Evolutionary conservation across 495 filamentous ascomycete genomes (phyloP).

Genomic region (Xylaria acuta): DNA sequence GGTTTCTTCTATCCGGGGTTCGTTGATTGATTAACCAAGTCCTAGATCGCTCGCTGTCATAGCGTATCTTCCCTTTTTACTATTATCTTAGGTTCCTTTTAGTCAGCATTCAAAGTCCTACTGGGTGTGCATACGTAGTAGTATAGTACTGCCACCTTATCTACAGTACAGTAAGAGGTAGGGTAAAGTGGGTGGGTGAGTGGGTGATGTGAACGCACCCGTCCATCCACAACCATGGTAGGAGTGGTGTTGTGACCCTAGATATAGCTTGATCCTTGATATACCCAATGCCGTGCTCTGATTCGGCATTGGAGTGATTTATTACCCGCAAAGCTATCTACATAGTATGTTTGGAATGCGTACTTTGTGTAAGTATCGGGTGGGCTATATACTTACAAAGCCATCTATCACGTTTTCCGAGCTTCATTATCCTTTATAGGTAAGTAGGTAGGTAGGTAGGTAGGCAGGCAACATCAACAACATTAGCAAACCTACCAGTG

Average conservation of each 20-base stretch:
- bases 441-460: too few species aligned
- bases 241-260: neutral
- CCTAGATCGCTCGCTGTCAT: neutral
- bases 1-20: neutral
- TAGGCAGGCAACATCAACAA: too few species aligned
- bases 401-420: neutral
- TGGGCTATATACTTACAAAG: neutral
- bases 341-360: neutral
- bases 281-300: neutral
- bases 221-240: neutral
- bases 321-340: neutral
- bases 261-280: conserved; percentile 5
- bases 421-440: neutral
- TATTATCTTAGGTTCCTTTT: neutral
- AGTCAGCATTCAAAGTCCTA: neutral
- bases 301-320: neutral
- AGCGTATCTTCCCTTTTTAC: neutral
- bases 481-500: neutral
- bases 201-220: neutral
- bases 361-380: neutral
- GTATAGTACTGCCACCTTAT: neutral
- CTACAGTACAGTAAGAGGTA: neutral
- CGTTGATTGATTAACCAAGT: neutral
- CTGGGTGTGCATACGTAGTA: too few species aligned
- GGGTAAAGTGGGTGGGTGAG: neutral